Evolutionary conservation across 2,329 filamentous ascomycete genomes (phyloP), one percentile per base, ranked within the genome.

Genomic region (Fusarium newnesense): DNA sequence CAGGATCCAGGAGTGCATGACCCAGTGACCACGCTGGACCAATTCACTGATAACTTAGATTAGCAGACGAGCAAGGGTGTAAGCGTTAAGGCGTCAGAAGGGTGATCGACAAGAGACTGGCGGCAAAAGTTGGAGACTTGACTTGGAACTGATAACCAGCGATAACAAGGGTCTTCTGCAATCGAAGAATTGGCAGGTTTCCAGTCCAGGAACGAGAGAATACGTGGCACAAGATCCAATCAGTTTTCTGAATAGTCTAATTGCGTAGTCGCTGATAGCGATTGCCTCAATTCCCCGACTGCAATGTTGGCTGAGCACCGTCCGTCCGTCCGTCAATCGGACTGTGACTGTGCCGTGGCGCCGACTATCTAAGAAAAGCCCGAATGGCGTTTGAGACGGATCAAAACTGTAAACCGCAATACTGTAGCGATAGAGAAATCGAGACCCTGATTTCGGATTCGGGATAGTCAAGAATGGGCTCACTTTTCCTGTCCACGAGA

Each of bases 1-100:
- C 75, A 77, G 73, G 74, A 77, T 67, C 63, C 68, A 77, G 75
- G 75, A 76, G 75, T 77, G 74, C 75, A 77, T 77, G 56, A 66
- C 69, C 64, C 53, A 69, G 66, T 60, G 46, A 40, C 65, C 43
- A 32, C 43, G 34, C 58, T 37, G 28, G 57, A 28, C 58, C 42
- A 71, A 64, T 68, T 73, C 71, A 32, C 64, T 69, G 71, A 74
- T 72, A 72, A 69, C 66, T 36, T 60, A 59, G 71, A 72, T 72
- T 62, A 74, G 60, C 60, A 69, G 50, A 60, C 30, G 49, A 36
- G 24, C 67, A 61, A 72, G 71, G 60, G 44, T 56, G 32, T 43
- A 57, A 74, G 67, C 52, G 52, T 69, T 52, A 67, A 49, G 32
- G 44, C 47, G 52, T 42, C 52, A 52, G 58, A 57, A 73, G 44